Evolutionary conservation across 2,329 filamentous ascomycete species (phyloP).

Genomic region (Penicillium freii): DNA sequence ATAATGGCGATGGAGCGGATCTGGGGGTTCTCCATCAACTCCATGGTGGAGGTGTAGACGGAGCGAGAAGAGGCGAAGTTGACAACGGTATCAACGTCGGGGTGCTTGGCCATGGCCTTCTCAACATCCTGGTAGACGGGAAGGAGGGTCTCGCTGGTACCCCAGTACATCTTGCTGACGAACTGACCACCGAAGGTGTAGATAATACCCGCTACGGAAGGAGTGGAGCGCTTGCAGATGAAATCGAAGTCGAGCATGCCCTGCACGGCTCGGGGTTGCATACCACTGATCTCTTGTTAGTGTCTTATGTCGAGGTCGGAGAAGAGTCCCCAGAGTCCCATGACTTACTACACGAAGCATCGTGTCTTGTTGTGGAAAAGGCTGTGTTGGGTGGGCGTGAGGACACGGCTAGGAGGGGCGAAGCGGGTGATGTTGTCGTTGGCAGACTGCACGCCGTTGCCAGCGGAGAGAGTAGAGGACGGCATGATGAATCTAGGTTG

Average conservation of each 20-base stretch:
- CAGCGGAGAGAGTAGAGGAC: slow-evolving; percentile 50
- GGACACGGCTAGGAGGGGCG: slow-evolving; percentile 82
- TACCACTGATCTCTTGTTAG: slow-evolving; percentile 58
- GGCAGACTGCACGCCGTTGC: slow-evolving; percentile 64
- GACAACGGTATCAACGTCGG: slow-evolving; percentile 94
- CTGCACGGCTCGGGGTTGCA: slow-evolving; percentile 90
- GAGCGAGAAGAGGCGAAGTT: slow-evolving; percentile 99
- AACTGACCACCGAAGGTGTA: slow-evolving; percentile 99
- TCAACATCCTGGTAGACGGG: slow-evolving; percentile 94
- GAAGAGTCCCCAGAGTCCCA: neutral
- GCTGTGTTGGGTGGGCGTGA: slow-evolving; percentile 85
- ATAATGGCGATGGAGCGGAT: slow-evolving; percentile 99
- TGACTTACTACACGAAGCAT: slow-evolving; percentile 92
- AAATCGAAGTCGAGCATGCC: slow-evolving; percentile 99
- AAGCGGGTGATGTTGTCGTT: slow-evolving; percentile 99
- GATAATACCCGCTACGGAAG: slow-evolving; percentile 98
- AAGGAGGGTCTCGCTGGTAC: slow-evolving; percentile 96
- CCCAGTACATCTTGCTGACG: slow-evolving; percentile 99
- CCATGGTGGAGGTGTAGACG: slow-evolving; percentile 98
- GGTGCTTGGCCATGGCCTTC: slow-evolving; percentile 95
- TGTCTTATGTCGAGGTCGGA: neutral
- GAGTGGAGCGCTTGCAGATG: slow-evolving; percentile 98
- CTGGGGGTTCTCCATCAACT: slow-evolving; percentile 95
- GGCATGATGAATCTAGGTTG: slow-evolving; percentile 52
- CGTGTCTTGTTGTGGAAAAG: slow-evolving; percentile 99